phyloP scores from a whole-genome alignment of 2,329 filamentous ascomycete species.

The Exophiala bonariae region DNA sequence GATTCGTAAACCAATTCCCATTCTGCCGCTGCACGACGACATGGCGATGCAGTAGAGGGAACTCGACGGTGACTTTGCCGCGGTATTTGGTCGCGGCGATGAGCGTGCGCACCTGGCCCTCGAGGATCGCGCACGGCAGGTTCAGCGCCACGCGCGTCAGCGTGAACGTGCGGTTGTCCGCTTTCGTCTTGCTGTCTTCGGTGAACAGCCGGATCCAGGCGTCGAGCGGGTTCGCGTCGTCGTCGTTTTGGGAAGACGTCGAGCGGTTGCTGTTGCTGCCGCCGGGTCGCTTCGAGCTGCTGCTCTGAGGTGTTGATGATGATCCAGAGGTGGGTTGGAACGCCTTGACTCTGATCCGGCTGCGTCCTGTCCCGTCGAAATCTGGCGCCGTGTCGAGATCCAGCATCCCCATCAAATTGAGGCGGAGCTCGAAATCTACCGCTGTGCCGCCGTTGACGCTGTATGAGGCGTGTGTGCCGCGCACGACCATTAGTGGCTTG shows the following conservation, averaged over 20 bases:
- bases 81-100: slow-evolving; percentile 30
- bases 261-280: slow-evolving; percentile 2
- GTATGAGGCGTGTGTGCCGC: slow-evolving; percentile 21
- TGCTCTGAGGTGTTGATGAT: slow-evolving; percentile 4
- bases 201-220: slow-evolving; percentile 16
- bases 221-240: slow-evolving; percentile 16
- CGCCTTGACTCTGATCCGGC: slow-evolving; percentile 22
- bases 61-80: slow-evolving; percentile 27
- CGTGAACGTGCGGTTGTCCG: slow-evolving; percentile 14
- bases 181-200: not conserved
- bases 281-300: not conserved
- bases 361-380: not conserved
- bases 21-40: slow-evolving; percentile 27
- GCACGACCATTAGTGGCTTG: slow-evolving; percentile 30
- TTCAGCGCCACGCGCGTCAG: slow-evolving; percentile 14
- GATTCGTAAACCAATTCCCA: slow-evolving; percentile 27
- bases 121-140: slow-evolving; percentile 23
- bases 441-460: slow-evolving; percentile 6
- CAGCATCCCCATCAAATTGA: slow-evolving; percentile 30
- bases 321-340: slow-evolving; percentile 15
- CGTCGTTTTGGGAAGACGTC: not conserved
- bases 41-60: slow-evolving; percentile 26
- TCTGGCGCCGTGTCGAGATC: slow-evolving; percentile 15
- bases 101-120: slow-evolving; percentile 31
- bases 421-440: slow-evolving; percentile 30